phyloP scores from a whole-genome alignment of 2,329 filamentous ascomycete genomes.

The Paecilomyces sp. region DNA sequence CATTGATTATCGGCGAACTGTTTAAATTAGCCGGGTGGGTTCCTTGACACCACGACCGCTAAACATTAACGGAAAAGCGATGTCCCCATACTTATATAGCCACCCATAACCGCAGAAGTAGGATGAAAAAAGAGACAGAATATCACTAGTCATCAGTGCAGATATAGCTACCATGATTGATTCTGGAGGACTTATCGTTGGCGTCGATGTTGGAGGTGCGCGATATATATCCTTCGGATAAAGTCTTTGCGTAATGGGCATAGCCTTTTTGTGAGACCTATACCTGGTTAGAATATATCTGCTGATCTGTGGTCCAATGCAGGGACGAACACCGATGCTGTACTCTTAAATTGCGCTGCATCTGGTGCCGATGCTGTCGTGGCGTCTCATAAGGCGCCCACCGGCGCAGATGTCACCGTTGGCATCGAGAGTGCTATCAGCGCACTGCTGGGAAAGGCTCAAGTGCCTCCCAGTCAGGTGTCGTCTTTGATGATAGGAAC shows the following conservation, averaged over 20 bases:
- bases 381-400: slow-evolving; percentile 44
- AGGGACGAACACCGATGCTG: slow-evolving; percentile 37
- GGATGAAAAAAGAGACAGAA: not conserved
- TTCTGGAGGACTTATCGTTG: slow-evolving; percentile 20
- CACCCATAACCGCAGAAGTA: not conserved
- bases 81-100: not conserved
- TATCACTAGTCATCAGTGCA: not conserved
- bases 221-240: not conserved
- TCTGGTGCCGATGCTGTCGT: slow-evolving; percentile 33
- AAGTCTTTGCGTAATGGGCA: not conserved
- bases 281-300: not conserved
- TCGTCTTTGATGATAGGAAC: slow-evolving; percentile 46
- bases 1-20: not conserved
- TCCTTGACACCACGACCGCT: not conserved
- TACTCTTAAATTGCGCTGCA: slow-evolving; percentile 37
- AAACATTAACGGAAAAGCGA: not conserved
- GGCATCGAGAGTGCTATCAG: slow-evolving; percentile 44
- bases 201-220: slow-evolving; percentile 28
- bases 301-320: not conserved
- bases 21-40: not conserved
- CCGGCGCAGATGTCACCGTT: slow-evolving; percentile 44
- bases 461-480: slow-evolving; percentile 32
- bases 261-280: not conserved
- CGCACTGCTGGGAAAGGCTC: slow-evolving; percentile 33
- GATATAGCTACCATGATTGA: not conserved